A percentile compares a stretch with the other conserved stretches of the same genome.
phyloP scores from a whole-genome alignment of 371 early-diverging fungal species.

The Apophysomyces trapeziformis region DNA sequence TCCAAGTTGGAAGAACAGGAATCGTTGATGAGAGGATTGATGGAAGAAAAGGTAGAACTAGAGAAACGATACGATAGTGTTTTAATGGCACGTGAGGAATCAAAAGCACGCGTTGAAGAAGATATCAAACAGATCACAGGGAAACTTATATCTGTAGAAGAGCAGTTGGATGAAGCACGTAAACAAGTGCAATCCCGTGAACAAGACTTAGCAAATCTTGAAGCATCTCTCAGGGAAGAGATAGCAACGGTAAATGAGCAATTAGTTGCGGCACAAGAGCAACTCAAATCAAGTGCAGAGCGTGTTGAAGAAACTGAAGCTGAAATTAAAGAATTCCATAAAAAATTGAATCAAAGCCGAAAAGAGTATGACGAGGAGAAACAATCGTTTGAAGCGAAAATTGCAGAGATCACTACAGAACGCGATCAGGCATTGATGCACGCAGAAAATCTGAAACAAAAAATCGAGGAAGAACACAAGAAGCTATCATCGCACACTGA shows the following conservation, averaged over 20 bases:
- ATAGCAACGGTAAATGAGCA: background rate
- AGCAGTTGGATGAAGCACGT: background rate
- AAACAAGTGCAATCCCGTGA: background rate
- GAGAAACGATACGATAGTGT: background rate
- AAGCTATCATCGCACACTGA: background rate
- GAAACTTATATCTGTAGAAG: background rate
- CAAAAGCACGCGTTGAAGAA: background rate
- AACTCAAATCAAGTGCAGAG: background rate
- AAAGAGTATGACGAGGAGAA: background rate
- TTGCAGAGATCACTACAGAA: background rate
- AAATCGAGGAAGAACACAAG: background rate
- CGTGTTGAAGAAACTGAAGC: background rate
- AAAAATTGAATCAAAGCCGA: background rate
- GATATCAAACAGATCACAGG: background rate
- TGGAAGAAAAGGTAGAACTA: background rate
- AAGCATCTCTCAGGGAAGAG: background rate
- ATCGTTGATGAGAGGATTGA: background rate
- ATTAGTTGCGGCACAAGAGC: background rate
- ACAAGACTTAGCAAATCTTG: background rate
- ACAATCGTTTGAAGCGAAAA: background rate
- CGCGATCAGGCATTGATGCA: constrained; percentile 1
- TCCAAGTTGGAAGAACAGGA: background rate
- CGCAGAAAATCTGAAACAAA: background rate
- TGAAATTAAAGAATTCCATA: background rate
- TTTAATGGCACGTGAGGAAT: background rate